These are phyloP conservation scores for Xylaria multiplex DNA, from an alignment of 2,329 filamentous ascomycete genomes.

Conservation along the genomic window DNA sequence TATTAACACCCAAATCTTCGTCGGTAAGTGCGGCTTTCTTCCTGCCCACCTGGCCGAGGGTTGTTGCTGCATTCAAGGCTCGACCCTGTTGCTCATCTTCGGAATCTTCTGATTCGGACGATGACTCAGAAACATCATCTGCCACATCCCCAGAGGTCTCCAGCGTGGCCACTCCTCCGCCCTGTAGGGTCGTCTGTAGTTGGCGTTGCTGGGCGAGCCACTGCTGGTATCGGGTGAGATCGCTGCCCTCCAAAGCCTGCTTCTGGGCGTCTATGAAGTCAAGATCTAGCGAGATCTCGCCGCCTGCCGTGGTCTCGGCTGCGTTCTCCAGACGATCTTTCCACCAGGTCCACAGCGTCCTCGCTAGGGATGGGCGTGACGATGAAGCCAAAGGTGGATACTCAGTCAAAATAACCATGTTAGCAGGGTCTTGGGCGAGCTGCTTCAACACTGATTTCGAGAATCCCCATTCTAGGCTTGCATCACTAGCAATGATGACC, in stretches of 20 bases:
- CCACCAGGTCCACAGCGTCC: slow-evolving; percentile 83
- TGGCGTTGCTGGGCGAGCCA: slow-evolving; percentile 90
- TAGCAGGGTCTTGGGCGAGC: slow-evolving; percentile 79
- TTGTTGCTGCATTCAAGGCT: slow-evolving; percentile 86
- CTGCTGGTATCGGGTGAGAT: slow-evolving; percentile 86
- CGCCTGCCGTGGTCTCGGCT: slow-evolving; percentile 58
- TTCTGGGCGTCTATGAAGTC: slow-evolving; percentile 69
- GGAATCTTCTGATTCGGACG: slow-evolving; percentile 86
- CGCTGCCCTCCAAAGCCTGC: slow-evolving; percentile 76
- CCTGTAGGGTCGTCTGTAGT: slow-evolving; percentile 81
- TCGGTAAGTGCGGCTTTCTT: slow-evolving; percentile 89
- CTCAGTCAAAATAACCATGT: slow-evolving; percentile 89
- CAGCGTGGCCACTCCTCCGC: slow-evolving; percentile 72
- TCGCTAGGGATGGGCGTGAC: slow-evolving; percentile 68
- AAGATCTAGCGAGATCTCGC: slow-evolving; percentile 67
- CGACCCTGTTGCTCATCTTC: slow-evolving; percentile 92
- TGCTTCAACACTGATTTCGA: slow-evolving; percentile 81
- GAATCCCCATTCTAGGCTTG: slow-evolving; percentile 93
- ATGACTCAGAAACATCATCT: slow-evolving; percentile 87
- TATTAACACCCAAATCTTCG: slow-evolving; percentile 90
- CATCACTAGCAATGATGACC: slow-evolving; percentile 91
- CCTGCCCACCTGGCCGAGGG: slow-evolving; percentile 82
- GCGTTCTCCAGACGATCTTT: slow-evolving; percentile 67
- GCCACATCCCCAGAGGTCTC: slow-evolving; percentile 78
- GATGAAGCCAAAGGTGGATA: slow-evolving; percentile 62